Percentiles rank a stretch among this genome's conserved stretches.
Evolutionary conservation across 83 land plant genomes (phyloP).

Genomic region (Picea abies): DNA sequence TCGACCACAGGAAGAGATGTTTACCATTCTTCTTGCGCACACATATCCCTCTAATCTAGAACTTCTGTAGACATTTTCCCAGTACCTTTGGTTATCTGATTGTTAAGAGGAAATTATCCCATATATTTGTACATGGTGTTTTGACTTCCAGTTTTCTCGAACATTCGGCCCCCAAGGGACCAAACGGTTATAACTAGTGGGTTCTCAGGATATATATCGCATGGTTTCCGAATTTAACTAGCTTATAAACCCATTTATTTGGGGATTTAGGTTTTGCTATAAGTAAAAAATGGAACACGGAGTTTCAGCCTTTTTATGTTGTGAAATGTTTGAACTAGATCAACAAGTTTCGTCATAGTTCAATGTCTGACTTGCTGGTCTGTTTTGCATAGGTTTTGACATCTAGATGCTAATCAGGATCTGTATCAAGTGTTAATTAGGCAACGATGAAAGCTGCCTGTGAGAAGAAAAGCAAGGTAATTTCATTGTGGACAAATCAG

Average conservation of each 20-base stretch:
- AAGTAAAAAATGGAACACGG: not conserved
- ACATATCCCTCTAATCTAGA: not conserved
- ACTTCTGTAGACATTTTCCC: not conserved
- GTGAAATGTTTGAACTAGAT: not conserved
- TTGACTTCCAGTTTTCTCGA: not conserved
- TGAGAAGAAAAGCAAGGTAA: conserved; percentile 79
- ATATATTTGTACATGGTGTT: not conserved
- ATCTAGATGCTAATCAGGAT: conserved; percentile 10
- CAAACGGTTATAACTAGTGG: not conserved
- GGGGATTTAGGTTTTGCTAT: not conserved
- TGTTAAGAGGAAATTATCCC: not conserved
- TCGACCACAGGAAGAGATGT: not conserved
- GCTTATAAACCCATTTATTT: not conserved
- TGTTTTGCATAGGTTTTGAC: conserved; percentile 4
- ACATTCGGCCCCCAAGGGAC: not conserved
- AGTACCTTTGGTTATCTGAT: not conserved
- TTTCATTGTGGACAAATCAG: not conserved
- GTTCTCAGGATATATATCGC: too few species aligned
- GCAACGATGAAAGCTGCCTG: conserved; percentile 73
- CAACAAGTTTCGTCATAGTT: not conserved
- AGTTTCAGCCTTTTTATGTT: not conserved
- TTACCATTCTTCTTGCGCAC: not conserved
- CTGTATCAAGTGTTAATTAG: conserved; percentile 43
- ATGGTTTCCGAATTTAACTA: not conserved
- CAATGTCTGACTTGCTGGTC: not conserved